These are phyloP conservation scores for Pascua sp. DNA, from an alignment of 1,284 basidiomycete species.

Conservation along the genomic window DNA sequence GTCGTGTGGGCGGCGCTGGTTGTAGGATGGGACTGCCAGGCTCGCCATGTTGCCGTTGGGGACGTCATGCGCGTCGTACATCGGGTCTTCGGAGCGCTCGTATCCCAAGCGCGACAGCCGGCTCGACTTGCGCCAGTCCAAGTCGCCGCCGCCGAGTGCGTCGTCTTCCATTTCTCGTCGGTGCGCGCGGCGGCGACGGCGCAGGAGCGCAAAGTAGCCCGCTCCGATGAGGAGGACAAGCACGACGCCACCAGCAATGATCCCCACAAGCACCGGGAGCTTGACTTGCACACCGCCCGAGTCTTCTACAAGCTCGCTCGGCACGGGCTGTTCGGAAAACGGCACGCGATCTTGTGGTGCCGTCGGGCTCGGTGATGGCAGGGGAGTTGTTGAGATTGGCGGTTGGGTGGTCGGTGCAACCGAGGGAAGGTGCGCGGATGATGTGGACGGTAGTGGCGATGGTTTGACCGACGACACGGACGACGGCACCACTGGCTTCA, in stretches of 20 bases:
- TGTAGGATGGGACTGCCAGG: background rate
- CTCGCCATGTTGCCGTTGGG: background rate
- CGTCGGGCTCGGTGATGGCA: background rate
- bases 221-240: slow-evolving; percentile 1
- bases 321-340: too few species aligned
- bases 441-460: too few species aligned
- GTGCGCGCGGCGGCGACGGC: background rate
- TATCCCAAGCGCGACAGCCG: background rate
- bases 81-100: background rate
- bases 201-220: background rate
- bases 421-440: background rate
- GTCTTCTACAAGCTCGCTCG: too few species aligned
- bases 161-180: slow-evolving; percentile 7
- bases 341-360: background rate
- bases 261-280: slow-evolving; percentile 3
- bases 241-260: slow-evolving; percentile 9
- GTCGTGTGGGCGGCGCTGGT: background rate
- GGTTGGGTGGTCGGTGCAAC: background rate
- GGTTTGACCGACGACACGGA: too few species aligned
- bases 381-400: background rate
- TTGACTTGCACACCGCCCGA: background rate
- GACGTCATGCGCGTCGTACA: background rate
- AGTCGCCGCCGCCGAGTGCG: background rate
- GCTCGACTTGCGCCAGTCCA: background rate
- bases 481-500: too few species aligned